Base-by-base conservation (phyloP, 106 monocot species). In the Posidonia australis region DNA sequence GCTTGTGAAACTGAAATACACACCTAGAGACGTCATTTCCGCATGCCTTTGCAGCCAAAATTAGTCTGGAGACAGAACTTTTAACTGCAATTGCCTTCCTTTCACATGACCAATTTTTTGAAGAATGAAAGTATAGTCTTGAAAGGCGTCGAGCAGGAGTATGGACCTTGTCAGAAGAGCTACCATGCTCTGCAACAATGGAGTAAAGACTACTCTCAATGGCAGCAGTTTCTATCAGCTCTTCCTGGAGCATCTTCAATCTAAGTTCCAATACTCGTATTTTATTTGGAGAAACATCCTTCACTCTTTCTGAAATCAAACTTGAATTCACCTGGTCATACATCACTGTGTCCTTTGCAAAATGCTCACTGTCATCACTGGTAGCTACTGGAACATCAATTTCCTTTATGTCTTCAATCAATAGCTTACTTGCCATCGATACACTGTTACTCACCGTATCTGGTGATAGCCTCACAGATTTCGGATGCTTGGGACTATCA, bases 21-120 rank as follows among this genome's bases (percentile, higher is more conserved):
- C 73, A 64, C 93, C 93, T 93, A 64, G 85, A 72, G 25, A 93
- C 75, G 71, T 93, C 93, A 77, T 86, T 89, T 75, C 93, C 93
- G 57, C 93, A 93, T 28, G 93, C 80, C 74, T 81, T 89, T 44
- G 86, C 88, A 51, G 74, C 75, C 51, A 89, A 53, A 68, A 86
- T 67, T 7, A 93, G 70, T 12, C 88, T 89, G 23, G 93, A 88
- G 28, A 79, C 79, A 28, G 60, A 61, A 74, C 75, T 86, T 71
- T 68, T 90, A 52, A 86, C 86, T 31, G 80, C 78, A 67, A 44
- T 78, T 61, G 82, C 89, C 66, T 62, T 78, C 71, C 69, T 82
- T 51, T 79, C 77, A 54, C 3, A 52, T 30, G 85, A 72, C 62
- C 53, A 70, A 44, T 81, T 44, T 65, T 77, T 81, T 1, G 53